Evolutionary conservation across 78 protist species (phyloP), one percentile per base, ranked within the genome.

Genomic region (Dictyostelium citrinum): DNA sequence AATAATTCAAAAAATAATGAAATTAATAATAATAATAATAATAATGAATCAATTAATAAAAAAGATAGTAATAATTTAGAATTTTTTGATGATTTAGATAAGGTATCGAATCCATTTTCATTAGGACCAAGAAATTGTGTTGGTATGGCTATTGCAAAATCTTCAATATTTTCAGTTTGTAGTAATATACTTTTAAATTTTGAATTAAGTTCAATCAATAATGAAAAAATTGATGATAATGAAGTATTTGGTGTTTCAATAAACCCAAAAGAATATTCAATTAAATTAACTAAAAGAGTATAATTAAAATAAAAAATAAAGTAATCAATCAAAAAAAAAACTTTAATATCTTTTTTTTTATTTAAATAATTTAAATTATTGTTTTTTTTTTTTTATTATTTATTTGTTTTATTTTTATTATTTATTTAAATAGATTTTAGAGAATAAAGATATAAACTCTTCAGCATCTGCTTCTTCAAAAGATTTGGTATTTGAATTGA

Each of bases 191-290:
- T 84, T 6, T 39, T 37, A n/a, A 46, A 49, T 11, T 84, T 84
- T 31, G 39, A 51, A 12, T 24, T 72, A 24, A 12, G 17, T n/a
- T 61, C 91, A 45, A 10, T 76, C 2, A 58, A 76, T 29, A 35
- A 35, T 8, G 27, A 61, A 35, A 29, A 7, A 5, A 14, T 83
- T 41, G 90, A 83, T 70, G 90, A 83, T 3, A 1, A 14, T 12
- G 90, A 83, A 39, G 90, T 83, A 49, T 83, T 83, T 70, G 90
- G 90, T 17, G 49, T 83, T 17, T 67, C 90, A 16, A 83, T 83
- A 68, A 78, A 83, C 8, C 90, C 90, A 29, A 83, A 83, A 17
- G 17, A 17, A 20, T 83, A 20, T 37, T 46, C 60, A 35, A 33
- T 83, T 71, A 8, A 70, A 16, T 64, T 83, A 51, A 29, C 22